phyloP scores from a whole-genome alignment of 768 basidiomycete genomes.

The Lyophyllum shimeji region DNA sequence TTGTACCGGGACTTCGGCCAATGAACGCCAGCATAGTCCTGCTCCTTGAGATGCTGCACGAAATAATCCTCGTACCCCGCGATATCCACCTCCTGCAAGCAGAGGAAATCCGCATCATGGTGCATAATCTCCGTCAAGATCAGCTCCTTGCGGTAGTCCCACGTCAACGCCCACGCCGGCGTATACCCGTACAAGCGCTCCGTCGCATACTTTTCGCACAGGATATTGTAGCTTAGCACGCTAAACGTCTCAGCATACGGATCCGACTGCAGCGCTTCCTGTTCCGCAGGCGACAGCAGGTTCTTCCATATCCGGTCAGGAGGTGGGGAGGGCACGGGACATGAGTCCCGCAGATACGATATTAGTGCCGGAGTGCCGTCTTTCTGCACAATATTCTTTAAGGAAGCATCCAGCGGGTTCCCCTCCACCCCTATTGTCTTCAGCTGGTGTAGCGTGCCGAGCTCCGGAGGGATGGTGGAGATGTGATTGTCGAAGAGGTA shows the following conservation, averaged over 20 bases:
- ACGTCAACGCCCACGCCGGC: constrained; percentile 93
- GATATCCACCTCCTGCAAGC: constrained; percentile 94
- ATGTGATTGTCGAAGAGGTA: constrained; percentile 96
- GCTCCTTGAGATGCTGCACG: constrained; percentile 62
- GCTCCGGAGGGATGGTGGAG: constrained; percentile 78
- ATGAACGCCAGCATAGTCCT: constrained; percentile 89
- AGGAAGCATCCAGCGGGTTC: constrained; percentile 82
- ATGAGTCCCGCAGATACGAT: constrained; percentile 89
- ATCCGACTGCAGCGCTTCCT: constrained; percentile 59
- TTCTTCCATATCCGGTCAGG: constrained; percentile 79
- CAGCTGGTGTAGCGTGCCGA: constrained; percentile 89
- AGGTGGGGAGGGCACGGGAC: constrained; percentile 77
- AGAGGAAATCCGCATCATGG: constrained; percentile 85
- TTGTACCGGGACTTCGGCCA: constrained; percentile 92
- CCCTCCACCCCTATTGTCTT: constrained; percentile 95
- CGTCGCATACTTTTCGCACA: constrained; percentile 90
- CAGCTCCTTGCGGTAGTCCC: constrained; percentile 89
- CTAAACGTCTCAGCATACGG: constrained; percentile 74
- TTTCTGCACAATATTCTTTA: constrained; percentile 85
- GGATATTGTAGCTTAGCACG: constrained; percentile 89
- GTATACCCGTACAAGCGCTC: constrained; percentile 93
- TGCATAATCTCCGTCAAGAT: constrained; percentile 83
- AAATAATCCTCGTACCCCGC: constrained; percentile 94
- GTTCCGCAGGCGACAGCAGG: constrained; percentile 56
- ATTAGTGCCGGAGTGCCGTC: constrained; percentile 92